Percentiles rank a stretch among this genome's conserved stretches.
phyloP scores from a whole-genome alignment of 2,329 filamentous ascomycete genomes.

The Pyricularia sp. region DNA sequence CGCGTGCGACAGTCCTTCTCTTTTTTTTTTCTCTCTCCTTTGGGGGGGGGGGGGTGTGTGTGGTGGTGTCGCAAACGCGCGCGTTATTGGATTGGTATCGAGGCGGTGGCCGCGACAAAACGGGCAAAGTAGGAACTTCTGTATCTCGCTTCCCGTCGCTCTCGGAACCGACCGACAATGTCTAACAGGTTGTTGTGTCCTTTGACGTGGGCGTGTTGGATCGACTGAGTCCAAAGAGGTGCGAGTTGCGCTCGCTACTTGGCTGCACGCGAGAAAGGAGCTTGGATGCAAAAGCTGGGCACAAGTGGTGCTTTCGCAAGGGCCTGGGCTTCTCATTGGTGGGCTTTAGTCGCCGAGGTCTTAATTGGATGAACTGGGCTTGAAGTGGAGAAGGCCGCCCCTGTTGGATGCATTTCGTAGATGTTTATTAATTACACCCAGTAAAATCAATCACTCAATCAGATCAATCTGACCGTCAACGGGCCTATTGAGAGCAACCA shows the following conservation, averaged over 20 bases:
- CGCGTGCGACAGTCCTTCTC: neutral
- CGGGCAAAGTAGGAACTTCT: neutral
- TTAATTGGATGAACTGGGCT: neutral
- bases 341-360: neutral
- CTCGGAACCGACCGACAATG: neutral
- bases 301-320: neutral
- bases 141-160: neutral
- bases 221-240: neutral
- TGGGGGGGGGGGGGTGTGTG: neutral
- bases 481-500: no score
- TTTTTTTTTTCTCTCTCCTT: neutral
- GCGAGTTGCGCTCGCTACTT: neutral
- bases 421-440: neutral
- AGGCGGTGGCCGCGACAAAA: neutral
- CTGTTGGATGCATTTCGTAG: neutral
- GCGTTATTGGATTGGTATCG: neutral
- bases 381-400: neutral
- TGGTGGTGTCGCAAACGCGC: neutral
- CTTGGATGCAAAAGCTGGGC: neutral
- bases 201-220: neutral
- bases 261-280: neutral
- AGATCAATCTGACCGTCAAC: neutral
- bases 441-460: neutral
- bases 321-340: neutral
- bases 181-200: neutral